Evolutionary conservation across 768 basidiomycete species (phyloP).

Genomic region (Sutorius australiensis): DNA sequence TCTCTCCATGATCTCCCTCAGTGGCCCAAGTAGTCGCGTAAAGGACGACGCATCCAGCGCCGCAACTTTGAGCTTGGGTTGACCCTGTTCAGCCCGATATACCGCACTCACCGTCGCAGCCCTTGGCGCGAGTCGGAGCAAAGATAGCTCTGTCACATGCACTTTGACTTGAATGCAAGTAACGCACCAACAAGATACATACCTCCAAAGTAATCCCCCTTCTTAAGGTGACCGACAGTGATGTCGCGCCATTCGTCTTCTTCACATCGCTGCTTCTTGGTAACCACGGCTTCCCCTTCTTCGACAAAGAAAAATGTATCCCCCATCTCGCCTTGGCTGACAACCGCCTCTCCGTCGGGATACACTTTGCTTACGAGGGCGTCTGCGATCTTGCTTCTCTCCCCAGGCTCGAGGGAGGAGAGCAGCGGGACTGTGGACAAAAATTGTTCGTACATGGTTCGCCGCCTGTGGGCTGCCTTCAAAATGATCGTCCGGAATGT

Average conservation of each 20-base stretch:
- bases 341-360: slow-evolving; percentile 81
- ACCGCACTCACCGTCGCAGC: slow-evolving; percentile 95
- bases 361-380: slow-evolving; percentile 83
- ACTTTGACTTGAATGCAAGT: slow-evolving; percentile 3
- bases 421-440: slow-evolving; percentile 86
- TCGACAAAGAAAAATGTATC: slow-evolving; percentile 98
- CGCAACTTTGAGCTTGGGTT: slow-evolving; percentile 83
- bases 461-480: slow-evolving; percentile 83
- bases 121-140: slow-evolving; percentile 83
- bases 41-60: slow-evolving; percentile 92
- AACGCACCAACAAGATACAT: slow-evolving; percentile 22
- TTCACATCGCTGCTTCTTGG: slow-evolving; percentile 63
- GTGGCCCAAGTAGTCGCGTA: slow-evolving; percentile 86
- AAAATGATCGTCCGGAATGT: slow-evolving; percentile 98
- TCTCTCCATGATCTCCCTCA: slow-evolving; percentile 91
- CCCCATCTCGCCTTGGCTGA: slow-evolving; percentile 90
- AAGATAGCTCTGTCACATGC: slow-evolving; percentile 68
- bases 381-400: slow-evolving; percentile 96
- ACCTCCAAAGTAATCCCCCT: slow-evolving; percentile 99
- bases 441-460: slow-evolving; percentile 97
- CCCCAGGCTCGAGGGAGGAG: slow-evolving; percentile 77
- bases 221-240: slow-evolving; percentile 69
- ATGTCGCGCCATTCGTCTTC: slow-evolving; percentile 60
- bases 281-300: slow-evolving; percentile 85
- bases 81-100: slow-evolving; percentile 38